phyloP scores from a whole-genome alignment of 2,329 filamentous ascomycete species.

The Arthroderma sp. region DNA sequence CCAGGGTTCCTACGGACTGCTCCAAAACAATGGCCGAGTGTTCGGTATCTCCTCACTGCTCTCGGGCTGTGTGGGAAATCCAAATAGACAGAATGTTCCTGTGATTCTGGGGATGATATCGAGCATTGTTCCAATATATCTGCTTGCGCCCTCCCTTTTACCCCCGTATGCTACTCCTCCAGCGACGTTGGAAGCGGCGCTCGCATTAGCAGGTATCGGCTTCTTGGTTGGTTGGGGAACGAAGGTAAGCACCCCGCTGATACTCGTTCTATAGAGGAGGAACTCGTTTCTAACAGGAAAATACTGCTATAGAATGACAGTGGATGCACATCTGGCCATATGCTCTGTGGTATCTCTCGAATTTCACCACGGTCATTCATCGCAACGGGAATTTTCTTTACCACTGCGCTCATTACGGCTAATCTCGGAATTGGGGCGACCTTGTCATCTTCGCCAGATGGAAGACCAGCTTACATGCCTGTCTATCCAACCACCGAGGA shows the following conservation, averaged over 20 bases:
- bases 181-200: constrained; percentile 24
- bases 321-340: constrained; percentile 45
- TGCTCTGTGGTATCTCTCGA: constrained; percentile 43
- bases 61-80: constrained; percentile 31
- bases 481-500: constrained; percentile 31
- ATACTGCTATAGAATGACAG: constrained; percentile 29
- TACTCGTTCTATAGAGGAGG: too few species aligned
- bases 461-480: constrained; percentile 37
- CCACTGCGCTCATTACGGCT: constrained; percentile 33
- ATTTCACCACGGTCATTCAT: constrained; percentile 39
- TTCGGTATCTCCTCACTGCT: constrained; percentile 41
- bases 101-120: constrained; percentile 38
- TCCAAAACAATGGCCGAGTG: constrained; percentile 41
- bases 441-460: constrained; percentile 30
- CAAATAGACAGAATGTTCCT: constrained; percentile 32
- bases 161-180: constrained; percentile 32
- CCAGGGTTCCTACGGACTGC: constrained; percentile 39
- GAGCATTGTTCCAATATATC: constrained; percentile 33
- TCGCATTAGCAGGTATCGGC: constrained; percentile 33
- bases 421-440: constrained; percentile 24
- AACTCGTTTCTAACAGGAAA: constrained; percentile 5
- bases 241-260: constrained; percentile 30
- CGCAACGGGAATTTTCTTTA: constrained; percentile 37
- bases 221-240: constrained; percentile 42
- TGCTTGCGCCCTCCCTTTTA: constrained; percentile 35